Evolutionary conservation across 345 rosid species (phyloP), one percentile per base, ranked within the genome.

Genomic region (Populus ilicifolia): DNA sequence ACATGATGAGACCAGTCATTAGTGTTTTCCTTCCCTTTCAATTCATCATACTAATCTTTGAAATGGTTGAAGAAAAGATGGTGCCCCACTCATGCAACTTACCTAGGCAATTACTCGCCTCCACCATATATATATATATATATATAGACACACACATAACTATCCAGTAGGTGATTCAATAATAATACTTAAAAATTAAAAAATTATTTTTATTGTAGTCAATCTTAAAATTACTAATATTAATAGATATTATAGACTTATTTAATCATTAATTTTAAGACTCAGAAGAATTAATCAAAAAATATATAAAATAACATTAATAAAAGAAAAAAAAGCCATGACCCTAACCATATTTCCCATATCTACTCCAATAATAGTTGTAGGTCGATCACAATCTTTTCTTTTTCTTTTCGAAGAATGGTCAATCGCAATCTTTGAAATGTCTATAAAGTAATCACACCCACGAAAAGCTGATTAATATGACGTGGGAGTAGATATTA

Each of bases 361-460:
- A 11, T 43, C 46, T 56, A 9, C 64, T 50, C 65, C 50, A 25
- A 16, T 16, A 61, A n/a, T 23, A n/a, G 25, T 16, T 33, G 38
- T 39, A 61, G 27, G 63, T 18, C 52, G n/a, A 6, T 54, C 44
- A 39, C 20, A 6, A 25, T 13, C 2, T 21, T 3, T 3, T 17
- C 20, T 25, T 8, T 62, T 62, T 27, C 2, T 7, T 11, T 3
- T 20, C 7, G 9, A 20, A 5, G 59, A 52, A 52, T 20, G 64
- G 64, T 59, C 64, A 23, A 7, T 72, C 63, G 16, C 80, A 64
- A 71, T 71, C 80, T 66, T 72, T 78, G 70, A 77, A 62, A 36
- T 71, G 43, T 71, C 23, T 71, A n/a, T 33, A 59, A 73, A 59
- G 67, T 38, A 29, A 50, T 52, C 27, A 71, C 75, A 9, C 62